Percentiles rank a stretch among this genome's conserved stretches.
phyloP scores from a whole-genome alignment of 2,329 filamentous ascomycete species.

The Colletotrichum abscissum region DNA sequence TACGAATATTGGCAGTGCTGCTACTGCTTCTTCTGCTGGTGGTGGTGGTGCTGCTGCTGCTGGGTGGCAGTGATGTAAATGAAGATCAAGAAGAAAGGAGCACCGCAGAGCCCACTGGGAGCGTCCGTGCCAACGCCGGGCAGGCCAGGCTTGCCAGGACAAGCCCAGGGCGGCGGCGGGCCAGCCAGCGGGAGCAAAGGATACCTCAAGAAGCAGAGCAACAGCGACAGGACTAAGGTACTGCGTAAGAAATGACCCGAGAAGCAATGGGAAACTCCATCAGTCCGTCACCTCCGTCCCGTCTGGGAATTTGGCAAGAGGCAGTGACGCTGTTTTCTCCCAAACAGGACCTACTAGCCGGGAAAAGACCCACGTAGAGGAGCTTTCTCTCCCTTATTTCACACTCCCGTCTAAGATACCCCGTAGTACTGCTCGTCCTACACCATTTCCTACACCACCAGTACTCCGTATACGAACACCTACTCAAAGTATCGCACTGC shows the following conservation, averaged over 20 bases:
- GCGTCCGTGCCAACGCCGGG: slow-evolving; percentile 33
- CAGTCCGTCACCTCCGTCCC: background rate
- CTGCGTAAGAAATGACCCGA: too few species aligned
- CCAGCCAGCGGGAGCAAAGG: background rate
- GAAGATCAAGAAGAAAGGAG: slow-evolving; percentile 36
- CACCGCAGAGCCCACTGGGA: slow-evolving; percentile 26
- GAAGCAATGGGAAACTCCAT: background rate
- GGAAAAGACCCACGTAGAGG: background rate
- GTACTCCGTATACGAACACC: too few species aligned
- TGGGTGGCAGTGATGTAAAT: slow-evolving; percentile 34
- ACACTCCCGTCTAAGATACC: background rate
- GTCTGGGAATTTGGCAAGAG: slow-evolving; percentile 6
- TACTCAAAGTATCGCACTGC: background rate
- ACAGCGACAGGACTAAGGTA: background rate
- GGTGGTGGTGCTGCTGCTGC: background rate
- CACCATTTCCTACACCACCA: background rate
- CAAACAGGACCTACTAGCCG: slow-evolving; percentile 28
- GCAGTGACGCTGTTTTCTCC: slow-evolving; percentile 32
- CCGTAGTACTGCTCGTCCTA: background rate
- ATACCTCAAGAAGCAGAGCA: background rate
- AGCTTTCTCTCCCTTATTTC: background rate
- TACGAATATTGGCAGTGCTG: background rate
- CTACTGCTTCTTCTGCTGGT: background rate
- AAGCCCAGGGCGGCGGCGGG: background rate
- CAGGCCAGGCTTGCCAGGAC: slow-evolving; percentile 8